Conservation (phyloP, 371 early-diverging fungal genomes). For the Haplosporangium sp. region DNA sequence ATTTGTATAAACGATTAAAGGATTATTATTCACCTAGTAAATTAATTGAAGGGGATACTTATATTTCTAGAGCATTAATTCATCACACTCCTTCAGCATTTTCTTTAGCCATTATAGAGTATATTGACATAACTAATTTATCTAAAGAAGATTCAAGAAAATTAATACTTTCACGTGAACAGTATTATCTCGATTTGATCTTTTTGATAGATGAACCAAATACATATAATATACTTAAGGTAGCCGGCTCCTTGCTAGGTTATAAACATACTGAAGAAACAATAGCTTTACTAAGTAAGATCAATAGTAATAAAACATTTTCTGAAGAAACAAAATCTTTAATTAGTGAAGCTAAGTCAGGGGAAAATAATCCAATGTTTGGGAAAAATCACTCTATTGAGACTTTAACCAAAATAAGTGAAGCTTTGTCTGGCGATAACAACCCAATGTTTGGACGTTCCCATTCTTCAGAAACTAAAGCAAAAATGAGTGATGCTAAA, state of each 20-base stretch:
- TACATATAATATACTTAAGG: slow-evolving; percentile 32
- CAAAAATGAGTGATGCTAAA: too few species aligned
- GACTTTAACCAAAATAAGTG: slow-evolving; percentile 17
- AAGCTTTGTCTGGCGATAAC: slow-evolving; percentile 9
- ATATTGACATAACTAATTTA: slow-evolving; percentile 13
- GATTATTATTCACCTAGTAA: slow-evolving; percentile 13
- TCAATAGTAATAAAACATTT: too few species aligned
- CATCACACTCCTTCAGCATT: slow-evolving; percentile 6
- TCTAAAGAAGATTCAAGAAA: slow-evolving; percentile 15
- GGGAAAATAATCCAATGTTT: slow-evolving; percentile 20
- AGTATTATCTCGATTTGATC: slow-evolving; percentile 15
- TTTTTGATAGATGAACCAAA: slow-evolving; percentile 13
- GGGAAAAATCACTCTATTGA: slow-evolving; percentile 12
- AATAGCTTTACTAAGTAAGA: slow-evolving; percentile 21
- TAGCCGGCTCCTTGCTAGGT: slow-evolving; percentile 23
- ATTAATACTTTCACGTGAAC: slow-evolving; percentile 16
- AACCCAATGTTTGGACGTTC: too few species aligned
- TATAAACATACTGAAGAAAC: slow-evolving; percentile 15
- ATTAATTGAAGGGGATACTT: slow-evolving; percentile 5
- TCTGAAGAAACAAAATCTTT: slow-evolving; percentile 13
- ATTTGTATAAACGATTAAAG: slow-evolving; percentile 19
- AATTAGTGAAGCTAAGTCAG: slow-evolving; percentile 17
- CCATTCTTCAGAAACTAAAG: too few species aligned
- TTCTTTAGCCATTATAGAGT: slow-evolving; percentile 24
- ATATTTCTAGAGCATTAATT: slow-evolving; percentile 22